Conservation (phyloP, 2,329 filamentous ascomycete genomes). For the Xylaria sp. region DNA sequence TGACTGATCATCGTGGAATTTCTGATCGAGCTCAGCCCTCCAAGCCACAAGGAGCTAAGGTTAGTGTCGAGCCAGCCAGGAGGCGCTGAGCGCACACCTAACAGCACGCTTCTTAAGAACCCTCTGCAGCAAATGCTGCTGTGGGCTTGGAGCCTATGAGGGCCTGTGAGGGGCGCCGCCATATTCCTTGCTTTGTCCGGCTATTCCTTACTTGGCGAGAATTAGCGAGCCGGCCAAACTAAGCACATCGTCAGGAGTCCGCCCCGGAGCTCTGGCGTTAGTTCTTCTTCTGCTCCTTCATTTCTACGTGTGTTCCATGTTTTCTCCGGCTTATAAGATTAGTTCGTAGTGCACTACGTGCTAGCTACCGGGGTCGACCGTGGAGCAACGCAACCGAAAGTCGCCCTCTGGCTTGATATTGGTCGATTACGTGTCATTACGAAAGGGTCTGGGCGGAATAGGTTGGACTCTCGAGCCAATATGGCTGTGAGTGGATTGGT, state of each 20-base stretch:
- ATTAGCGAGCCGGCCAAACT: conserved; percentile 44
- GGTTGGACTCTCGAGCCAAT: conserved; percentile 9
- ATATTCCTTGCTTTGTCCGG: conserved; percentile 40
- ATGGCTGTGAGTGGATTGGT: neutral
- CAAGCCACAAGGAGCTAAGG: conserved; percentile 31
- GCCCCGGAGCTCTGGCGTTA: conserved; percentile 20
- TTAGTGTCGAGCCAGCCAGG: conserved; percentile 20
- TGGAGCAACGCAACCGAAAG: conserved; percentile 16
- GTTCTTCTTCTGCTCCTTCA: conserved; percentile 7
- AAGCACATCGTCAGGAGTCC: conserved; percentile 34
- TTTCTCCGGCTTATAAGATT: conserved; percentile 24
- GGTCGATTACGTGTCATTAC: conserved; percentile 6
- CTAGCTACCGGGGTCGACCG: conserved; percentile 21
- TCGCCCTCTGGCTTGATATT: conserved; percentile 19
- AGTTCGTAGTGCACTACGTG: neutral
- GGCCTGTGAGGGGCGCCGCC: conserved; percentile 35
- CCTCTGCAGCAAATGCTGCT: conserved; percentile 39
- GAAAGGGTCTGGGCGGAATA: conserved; percentile 4
- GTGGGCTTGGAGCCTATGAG: conserved; percentile 39
- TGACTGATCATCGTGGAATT: conserved; percentile 24
- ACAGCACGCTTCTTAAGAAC: conserved; percentile 21
- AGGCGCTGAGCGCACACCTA: conserved; percentile 32
- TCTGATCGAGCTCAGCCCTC: conserved; percentile 34
- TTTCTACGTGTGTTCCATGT: conserved; percentile 1
- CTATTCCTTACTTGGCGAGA: conserved; percentile 46